Conservation (phyloP, 2,329 filamentous ascomycete species). For the Pyrenophora graminea region DNA sequence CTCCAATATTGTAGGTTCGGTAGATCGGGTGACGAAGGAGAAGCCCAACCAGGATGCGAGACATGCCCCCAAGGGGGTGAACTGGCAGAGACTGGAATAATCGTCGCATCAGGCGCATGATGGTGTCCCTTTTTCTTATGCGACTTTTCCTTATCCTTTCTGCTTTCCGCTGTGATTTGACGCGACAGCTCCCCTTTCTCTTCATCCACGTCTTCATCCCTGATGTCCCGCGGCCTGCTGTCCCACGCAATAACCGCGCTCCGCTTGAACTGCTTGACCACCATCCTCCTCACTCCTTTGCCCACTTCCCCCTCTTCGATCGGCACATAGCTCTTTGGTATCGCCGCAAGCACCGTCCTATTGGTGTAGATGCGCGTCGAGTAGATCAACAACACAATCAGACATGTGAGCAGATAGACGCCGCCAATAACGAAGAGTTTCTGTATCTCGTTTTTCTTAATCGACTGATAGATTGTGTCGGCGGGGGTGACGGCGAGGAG, state of each 20-base stretch:
- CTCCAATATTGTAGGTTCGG: conserved; percentile 81
- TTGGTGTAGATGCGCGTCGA: conserved; percentile 84
- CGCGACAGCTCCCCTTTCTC: conserved; percentile 20
- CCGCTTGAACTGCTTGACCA: conserved; percentile 71
- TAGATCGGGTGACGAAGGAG: conserved; percentile 73
- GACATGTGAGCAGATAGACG: conserved; percentile 72
- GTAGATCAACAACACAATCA: conserved; percentile 77
- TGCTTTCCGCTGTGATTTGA: conserved; percentile 29
- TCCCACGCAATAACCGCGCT: conserved; percentile 84
- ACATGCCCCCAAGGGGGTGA: conserved; percentile 78
- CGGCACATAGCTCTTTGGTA: conserved; percentile 85
- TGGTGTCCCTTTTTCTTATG: conserved; percentile 32
- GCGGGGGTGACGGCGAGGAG: conserved; percentile 79
- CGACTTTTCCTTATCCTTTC: conserved; percentile 39
- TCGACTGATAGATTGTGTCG: conserved; percentile 77
- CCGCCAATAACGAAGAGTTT: conserved; percentile 83
- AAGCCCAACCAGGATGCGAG: conserved; percentile 85
- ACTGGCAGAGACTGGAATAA: conserved; percentile 48
- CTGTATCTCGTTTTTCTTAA: conserved; percentile 67
- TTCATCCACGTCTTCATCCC: conserved; percentile 44
- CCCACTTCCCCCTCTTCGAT: conserved; percentile 83
- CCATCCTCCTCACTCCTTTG: conserved; percentile 73
- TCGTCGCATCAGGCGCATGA: conserved; percentile 32
- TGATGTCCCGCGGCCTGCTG: conserved; percentile 67
- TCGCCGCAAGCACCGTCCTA: conserved; percentile 74